Evolutionary conservation across 768 basidiomycete genomes (phyloP).

Genomic region (Lactarius psammicola): DNA sequence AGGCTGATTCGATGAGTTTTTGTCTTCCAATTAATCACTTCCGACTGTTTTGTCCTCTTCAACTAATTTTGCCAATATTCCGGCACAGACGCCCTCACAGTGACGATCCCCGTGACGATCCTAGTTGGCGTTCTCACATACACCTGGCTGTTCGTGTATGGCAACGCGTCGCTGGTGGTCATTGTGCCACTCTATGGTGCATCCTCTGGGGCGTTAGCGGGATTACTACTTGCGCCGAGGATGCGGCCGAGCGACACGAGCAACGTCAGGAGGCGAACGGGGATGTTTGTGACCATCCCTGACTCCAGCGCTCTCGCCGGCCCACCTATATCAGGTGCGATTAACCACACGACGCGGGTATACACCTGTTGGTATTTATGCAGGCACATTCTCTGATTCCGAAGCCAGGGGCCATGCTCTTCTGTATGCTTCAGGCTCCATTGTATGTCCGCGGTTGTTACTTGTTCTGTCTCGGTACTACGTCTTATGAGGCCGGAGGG

Average conservation of each 20-base stretch:
- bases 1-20: slow-evolving; percentile 49
- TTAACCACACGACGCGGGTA: slow-evolving; percentile 50
- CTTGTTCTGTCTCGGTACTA: not conserved
- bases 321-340: slow-evolving; percentile 65
- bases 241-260: slow-evolving; percentile 56
- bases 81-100: slow-evolving; percentile 56
- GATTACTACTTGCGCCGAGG: slow-evolving; percentile 54
- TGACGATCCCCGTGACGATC: slow-evolving; percentile 64
- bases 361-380: slow-evolving; percentile 42
- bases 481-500: not conserved
- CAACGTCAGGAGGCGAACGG: slow-evolving; percentile 59
- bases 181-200: slow-evolving; percentile 62
- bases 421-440: not conserved
- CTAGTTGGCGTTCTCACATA: slow-evolving; percentile 59
- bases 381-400: slow-evolving; percentile 36
- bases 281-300: slow-evolving; percentile 59
- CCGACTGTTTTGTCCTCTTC: not conserved
- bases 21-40: not conserved
- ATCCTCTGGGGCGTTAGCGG: slow-evolving; percentile 60
- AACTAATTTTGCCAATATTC: not conserved
- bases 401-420: too few species aligned
- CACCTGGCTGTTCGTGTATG: slow-evolving; percentile 63
- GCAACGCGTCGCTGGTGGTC: slow-evolving; percentile 46
- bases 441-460: not conserved
- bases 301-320: slow-evolving; percentile 63